Evolutionary conservation across 2,329 filamentous ascomycete species (phyloP).

Genomic region (Chrysosporium queenslandicum): DNA sequence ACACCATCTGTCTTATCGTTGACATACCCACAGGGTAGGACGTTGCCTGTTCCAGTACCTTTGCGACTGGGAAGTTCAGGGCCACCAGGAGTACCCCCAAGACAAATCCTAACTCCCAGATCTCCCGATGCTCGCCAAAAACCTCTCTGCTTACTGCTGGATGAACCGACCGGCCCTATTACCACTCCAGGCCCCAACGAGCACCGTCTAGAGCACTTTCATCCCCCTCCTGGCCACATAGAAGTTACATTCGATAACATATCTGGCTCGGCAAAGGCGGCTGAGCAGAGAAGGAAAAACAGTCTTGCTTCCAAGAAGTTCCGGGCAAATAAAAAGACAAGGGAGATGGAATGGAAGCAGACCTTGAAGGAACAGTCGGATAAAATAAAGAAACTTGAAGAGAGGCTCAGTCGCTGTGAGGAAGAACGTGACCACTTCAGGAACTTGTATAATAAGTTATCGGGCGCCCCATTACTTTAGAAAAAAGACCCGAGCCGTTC

Average conservation of each 20-base stretch:
- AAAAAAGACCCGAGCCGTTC: no score
- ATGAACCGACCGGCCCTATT: background rate
- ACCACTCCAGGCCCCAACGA: background rate
- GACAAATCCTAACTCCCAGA: conserved; percentile 26
- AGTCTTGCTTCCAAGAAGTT: conserved; percentile 35
- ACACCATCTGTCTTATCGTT: conserved; percentile 9
- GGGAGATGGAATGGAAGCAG: conserved; percentile 33
- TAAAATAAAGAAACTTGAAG: conserved; percentile 24
- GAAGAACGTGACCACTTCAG: background rate
- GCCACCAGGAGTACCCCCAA: conserved; percentile 25
- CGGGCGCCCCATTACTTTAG: no score
- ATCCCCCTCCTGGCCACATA: conserved; percentile 23
- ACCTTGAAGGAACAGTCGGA: conserved; percentile 28
- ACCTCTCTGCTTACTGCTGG: background rate
- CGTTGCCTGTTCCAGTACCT: conserved; percentile 7
- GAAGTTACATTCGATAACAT: conserved; percentile 32
- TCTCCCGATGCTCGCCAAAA: conserved; percentile 29
- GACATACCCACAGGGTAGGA: background rate
- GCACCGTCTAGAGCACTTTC: no score
- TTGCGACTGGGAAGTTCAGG: background rate
- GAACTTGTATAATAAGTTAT: no score
- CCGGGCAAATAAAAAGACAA: conserved; percentile 31
- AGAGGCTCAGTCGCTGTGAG: background rate
- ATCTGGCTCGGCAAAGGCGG: conserved; percentile 34
- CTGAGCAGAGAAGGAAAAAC: conserved; percentile 36